Evolutionary conservation across 495 filamentous ascomycete species (phyloP), one percentile per base, ranked within the genome.

Genomic region (Apiosordaria backusii): DNA sequence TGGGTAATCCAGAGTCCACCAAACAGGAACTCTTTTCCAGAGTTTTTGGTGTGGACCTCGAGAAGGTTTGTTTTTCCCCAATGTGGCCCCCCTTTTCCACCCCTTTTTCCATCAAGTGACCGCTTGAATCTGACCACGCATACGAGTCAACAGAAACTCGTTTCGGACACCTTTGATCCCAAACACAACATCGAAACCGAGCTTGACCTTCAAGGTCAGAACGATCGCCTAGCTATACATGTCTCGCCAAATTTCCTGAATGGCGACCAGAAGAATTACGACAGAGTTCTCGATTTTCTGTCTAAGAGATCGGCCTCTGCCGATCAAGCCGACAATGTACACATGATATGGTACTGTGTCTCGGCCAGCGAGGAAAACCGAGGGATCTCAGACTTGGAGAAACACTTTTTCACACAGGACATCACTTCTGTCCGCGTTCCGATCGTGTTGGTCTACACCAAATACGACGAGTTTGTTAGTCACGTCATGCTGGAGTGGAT

Each of bases 321-420:
- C 25, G n/a, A 57, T 15, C 52, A 54, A 26, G 25, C 58, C 18
- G 53, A 67, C 18, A 63, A 60, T 21, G 61, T 72, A 57, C 73
- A 75, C 66, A 67, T 65, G 67, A 69, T 75, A 55, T 75, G 73
- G 73, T 75, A 75, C 69, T 75, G 73, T 60, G 71, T 74, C 10
- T 45, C 35, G 10, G 67, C 73, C 0, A 66, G 63, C 62, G 66
- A 73, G 62, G 69, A 70, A 54, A 25, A 23, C 26, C 61, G 71
- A 0, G 19, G 62, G 4, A 64, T 75, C 10, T 23, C 53, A 4
- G 50, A 57, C 0, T 62, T 72, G 9, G 73, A 75, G 60, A 53
- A 24, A 15, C 66, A 63, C 40, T 75, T 75, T 66, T 74, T 75
- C 26, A 18, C 60, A 4, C 50, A 52, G 24, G 45, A 62, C 16